Evolutionary conservation across 305 asterid genomes (phyloP).

Genomic region (Fraxinus latifolia): DNA sequence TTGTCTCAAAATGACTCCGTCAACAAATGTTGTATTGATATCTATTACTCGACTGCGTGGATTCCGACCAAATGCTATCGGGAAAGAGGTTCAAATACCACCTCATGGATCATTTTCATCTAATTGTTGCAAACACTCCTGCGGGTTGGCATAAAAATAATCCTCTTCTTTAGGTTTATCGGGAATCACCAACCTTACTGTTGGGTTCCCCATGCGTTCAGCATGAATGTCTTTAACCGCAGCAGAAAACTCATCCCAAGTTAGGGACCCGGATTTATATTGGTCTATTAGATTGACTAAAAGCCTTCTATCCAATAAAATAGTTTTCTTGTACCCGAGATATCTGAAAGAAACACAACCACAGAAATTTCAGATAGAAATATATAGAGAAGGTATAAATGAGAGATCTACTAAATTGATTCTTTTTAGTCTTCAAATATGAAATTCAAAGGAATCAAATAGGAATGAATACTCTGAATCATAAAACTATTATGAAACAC

Average conservation of each 20-base stretch:
- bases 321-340: slow-evolving; percentile 71
- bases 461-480: not conserved
- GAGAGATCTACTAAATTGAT: not conserved
- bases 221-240: slow-evolving; percentile 59
- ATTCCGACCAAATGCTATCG: slow-evolving; percentile 16
- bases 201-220: slow-evolving; percentile 67
- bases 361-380: not conserved
- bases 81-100: slow-evolving; percentile 29
- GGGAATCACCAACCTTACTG: slow-evolving; percentile 47
- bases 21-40: not conserved
- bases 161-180: slow-evolving; percentile 87
- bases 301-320: slow-evolving; percentile 55
- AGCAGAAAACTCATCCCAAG: slow-evolving; percentile 66
- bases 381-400: not conserved
- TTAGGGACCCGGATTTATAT: slow-evolving; percentile 43
- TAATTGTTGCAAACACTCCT: slow-evolving; percentile 53
- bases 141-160: slow-evolving; percentile 74
- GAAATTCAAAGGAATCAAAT: not conserved
- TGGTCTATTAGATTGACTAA: slow-evolving; percentile 59
- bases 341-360: slow-evolving; percentile 39
- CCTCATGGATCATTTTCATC: slow-evolving; percentile 37
- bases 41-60: slow-evolving; percentile 23
- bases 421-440: not conserved
- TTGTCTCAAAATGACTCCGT: slow-evolving; percentile 17
- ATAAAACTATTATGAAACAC: not conserved